Conservation (phyloP, 805 yeast genomes). For the Komagataella pseudopastoris region DNA sequence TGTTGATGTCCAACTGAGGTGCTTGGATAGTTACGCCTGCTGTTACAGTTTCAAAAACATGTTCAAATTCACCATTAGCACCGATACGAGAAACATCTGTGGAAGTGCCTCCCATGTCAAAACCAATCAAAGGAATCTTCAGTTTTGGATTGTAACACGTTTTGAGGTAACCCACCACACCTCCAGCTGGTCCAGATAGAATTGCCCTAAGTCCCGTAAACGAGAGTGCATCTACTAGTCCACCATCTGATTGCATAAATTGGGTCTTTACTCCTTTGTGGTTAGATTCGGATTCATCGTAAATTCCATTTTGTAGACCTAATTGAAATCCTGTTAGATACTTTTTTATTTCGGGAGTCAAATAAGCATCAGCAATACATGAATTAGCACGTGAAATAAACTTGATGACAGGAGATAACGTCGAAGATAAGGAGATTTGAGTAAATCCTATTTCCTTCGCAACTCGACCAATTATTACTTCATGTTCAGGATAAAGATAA, state of each 20-base stretch:
- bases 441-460: conserved; percentile 57
- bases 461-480: conserved; percentile 15
- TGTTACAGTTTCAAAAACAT: conserved; percentile 70
- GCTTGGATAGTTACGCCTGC: conserved; percentile 78
- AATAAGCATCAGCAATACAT: conserved; percentile 68
- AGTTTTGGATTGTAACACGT: conserved; percentile 57
- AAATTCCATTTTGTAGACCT: conserved; percentile 43
- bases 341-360: conserved; percentile 64
- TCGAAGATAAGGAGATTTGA: conserved; percentile 55
- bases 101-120: conserved; percentile 89
- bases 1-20: conserved; percentile 71
- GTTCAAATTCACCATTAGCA: conserved; percentile 45
- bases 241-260: conserved; percentile 97
- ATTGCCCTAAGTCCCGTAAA: conserved; percentile 86
- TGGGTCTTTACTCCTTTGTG: conserved; percentile 40
- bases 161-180: conserved; percentile 84
- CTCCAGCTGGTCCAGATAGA: conserved; percentile 95
- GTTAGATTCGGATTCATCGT: conserved; percentile 17
- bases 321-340: conserved; percentile 47
- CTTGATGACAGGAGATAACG: conserved; percentile 70
- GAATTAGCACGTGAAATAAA: conserved; percentile 66
- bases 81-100: conserved; percentile 67
- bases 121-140: conserved; percentile 56
- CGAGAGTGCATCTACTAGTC: conserved; percentile 68
- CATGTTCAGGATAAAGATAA: conserved; percentile 64